Conservation (phyloP, 257 asterid genomes). For the Plantago elongata region DNA sequence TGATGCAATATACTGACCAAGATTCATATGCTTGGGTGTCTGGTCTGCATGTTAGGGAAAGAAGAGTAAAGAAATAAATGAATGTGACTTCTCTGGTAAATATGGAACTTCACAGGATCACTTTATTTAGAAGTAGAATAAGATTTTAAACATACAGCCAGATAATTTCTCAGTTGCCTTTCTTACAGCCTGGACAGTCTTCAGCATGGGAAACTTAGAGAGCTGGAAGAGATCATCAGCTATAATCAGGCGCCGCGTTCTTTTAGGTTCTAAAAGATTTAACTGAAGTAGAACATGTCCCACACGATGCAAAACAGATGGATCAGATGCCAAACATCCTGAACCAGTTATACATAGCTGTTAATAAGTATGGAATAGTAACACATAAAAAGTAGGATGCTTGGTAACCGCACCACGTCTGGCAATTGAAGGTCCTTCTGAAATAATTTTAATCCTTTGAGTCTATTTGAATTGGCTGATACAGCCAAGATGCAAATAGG, state of each 20-base stretch:
- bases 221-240: conserved; percentile 98
- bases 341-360: conserved; percentile 26
- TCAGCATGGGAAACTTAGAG: conserved; percentile 66
- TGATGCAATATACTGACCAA: conserved; percentile 69
- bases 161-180: conserved; percentile 59
- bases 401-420: conserved; percentile 5
- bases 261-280: conserved; percentile 53
- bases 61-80: conserved; percentile 7
- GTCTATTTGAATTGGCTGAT: neutral
- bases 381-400: conserved; percentile 10
- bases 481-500: neutral
- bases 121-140: conserved; percentile 2
- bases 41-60: conserved; percentile 50
- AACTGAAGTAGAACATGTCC: conserved; percentile 79
- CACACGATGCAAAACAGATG: conserved; percentile 72
- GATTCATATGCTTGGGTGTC: conserved; percentile 47
- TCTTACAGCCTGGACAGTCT: conserved; percentile 59
- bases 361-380: conserved; percentile 2
- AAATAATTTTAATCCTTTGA: neutral
- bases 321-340: conserved; percentile 90
- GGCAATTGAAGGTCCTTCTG: conserved; percentile 1
- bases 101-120: conserved; percentile 14
- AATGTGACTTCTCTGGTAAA: neutral
- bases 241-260: conserved; percentile 60
- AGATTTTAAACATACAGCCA: conserved; percentile 52